Evolutionary conservation across 768 basidiomycete species (phyloP), one percentile per base, ranked within the genome.

Genomic region (Pleurotus cornucopiae): DNA sequence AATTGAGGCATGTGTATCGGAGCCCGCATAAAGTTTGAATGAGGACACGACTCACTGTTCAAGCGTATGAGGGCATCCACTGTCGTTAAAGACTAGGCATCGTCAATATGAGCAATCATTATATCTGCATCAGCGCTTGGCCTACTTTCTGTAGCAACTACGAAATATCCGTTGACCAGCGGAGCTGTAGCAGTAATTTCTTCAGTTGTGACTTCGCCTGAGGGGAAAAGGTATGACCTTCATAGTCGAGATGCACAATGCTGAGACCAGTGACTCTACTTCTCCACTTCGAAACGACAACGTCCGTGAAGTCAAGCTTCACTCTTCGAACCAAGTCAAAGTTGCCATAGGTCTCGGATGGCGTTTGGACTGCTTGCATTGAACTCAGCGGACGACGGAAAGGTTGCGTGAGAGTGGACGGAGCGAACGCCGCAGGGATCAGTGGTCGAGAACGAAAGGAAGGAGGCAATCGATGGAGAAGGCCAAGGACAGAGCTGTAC

Each of bases 31-130:
- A 49, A 18, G 14, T 20, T 30, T 38, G 38, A 37, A 34, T 11
- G 30, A 34, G 9, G 30, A 11, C 37, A 34, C 30, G 37, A 74
- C 88, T 66, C 66, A 93, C 91, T 98, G 95, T 72, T 98, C 96
- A 39, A 98, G 75, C 1, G 96, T 98, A 70, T 98, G 96, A 2
- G 96, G 96, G 64, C 95, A 90, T 56, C 96, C 96, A 49, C 85
- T 89, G 66, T 97, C 95, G 71, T 96, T 79, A 71, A 97, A 96
- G 67, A 95, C 94, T 95, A 60, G 54, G 11, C 43, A 44, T 12
- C 18, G 14, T 14, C 45, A 14, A 43, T 49, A 54, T 49, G 54
- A 45, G 21, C 18, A 25, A 39, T 26, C 25, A 16, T 16, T 7
- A 46, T 3, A 46, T 26, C 34, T 25, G 55, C 6, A 34, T 30